phyloP scores from a whole-genome alignment of 495 filamentous ascomycete species.

The Penicillium ucsense region DNA sequence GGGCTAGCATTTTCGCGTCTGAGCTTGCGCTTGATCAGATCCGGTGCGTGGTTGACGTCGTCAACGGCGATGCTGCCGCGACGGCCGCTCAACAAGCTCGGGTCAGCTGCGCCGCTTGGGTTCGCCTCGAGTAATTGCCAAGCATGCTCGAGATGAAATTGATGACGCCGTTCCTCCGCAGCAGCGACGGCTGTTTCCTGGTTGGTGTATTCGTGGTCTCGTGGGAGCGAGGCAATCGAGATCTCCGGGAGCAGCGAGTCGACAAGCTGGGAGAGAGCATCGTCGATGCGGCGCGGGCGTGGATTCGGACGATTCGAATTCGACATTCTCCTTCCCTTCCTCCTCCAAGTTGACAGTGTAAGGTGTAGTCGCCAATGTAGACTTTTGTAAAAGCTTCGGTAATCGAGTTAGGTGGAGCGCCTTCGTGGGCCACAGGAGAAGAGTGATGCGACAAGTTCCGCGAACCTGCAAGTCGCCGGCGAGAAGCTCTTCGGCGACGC shows the following conservation, averaged over 20 bases:
- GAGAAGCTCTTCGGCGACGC: no score
- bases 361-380: constrained; percentile 1
- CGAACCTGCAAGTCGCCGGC: no score
- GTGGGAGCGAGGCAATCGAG: constrained; percentile 20
- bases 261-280: constrained; percentile 46
- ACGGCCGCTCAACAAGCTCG: constrained; percentile 22
- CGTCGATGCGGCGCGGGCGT: constrained; percentile 42
- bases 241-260: constrained; percentile 38
- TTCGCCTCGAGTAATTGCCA: constrained; percentile 33
- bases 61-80: constrained; percentile 29
- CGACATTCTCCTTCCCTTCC: constrained; percentile 25
- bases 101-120: constrained; percentile 15
- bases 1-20: constrained; percentile 64
- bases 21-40: constrained; percentile 82
- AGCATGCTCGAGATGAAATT: constrained; percentile 32
- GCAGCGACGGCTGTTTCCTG: constrained; percentile 33
- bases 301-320: constrained; percentile 19
- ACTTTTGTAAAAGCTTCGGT: background rate
- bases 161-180: constrained; percentile 37
- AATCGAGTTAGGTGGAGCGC: constrained; percentile 2
- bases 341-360: constrained; percentile 5
- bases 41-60: constrained; percentile 79
- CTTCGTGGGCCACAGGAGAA: no score
- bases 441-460: no score
- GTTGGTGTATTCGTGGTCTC: constrained; percentile 29